A percentile compares a stretch with the other conserved stretches of the same genome.
phyloP scores from a whole-genome alignment of 2,329 filamentous ascomycete species.

The Talaromyces sp. region DNA sequence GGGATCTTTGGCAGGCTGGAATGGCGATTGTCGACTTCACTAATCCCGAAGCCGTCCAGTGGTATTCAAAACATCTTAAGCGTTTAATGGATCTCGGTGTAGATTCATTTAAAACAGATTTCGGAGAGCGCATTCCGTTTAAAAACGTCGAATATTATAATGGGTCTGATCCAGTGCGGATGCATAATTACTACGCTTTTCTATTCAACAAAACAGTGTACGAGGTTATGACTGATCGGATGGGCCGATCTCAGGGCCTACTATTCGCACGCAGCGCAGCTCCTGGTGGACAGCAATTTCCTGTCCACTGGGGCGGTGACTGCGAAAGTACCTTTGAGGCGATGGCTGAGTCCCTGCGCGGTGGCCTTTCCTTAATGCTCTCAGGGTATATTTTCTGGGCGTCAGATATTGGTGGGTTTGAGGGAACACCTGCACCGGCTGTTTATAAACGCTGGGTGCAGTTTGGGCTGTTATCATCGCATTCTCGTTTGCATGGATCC shows the following conservation, averaged over 20 bases:
- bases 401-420: constrained; percentile 67
- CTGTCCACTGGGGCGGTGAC: constrained; percentile 69
- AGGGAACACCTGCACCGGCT: constrained; percentile 61
- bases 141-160: constrained; percentile 63
- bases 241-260: constrained; percentile 53
- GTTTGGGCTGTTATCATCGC: constrained; percentile 65
- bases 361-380: constrained; percentile 59
- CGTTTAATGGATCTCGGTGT: constrained; percentile 64
- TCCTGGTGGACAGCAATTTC: constrained; percentile 65
- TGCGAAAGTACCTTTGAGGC: constrained; percentile 70
- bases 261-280: constrained; percentile 65
- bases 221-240: constrained; percentile 54
- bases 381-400: constrained; percentile 66
- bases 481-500: constrained; percentile 66
- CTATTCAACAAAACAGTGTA: constrained; percentile 68
- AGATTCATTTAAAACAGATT: constrained; percentile 71
- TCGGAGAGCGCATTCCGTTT: constrained; percentile 66
- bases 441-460: constrained; percentile 76
- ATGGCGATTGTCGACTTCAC: constrained; percentile 73
- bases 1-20: constrained; percentile 72
- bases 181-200: constrained; percentile 74
- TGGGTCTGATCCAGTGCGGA: constrained; percentile 55
- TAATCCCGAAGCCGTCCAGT: constrained; percentile 62
- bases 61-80: constrained; percentile 61
- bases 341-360: constrained; percentile 66